Base-by-base conservation (phyloP, 257 asterid species). In the Przewalskia tangutica region DNA sequence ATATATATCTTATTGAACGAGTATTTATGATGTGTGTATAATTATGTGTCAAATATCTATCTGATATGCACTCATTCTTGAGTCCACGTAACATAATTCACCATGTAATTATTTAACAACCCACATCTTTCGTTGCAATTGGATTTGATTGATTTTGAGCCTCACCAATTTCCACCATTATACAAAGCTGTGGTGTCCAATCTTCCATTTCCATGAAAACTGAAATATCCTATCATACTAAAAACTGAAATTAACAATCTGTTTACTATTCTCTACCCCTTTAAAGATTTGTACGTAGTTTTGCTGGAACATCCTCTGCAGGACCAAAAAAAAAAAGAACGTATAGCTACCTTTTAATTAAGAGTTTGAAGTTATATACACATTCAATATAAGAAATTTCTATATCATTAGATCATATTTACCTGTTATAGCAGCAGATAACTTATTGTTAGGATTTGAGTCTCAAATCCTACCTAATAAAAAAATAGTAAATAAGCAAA, bases 171-270 rank as follows among this genome's bases (percentile, higher is more conserved):
- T 83, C 70, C 81, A 82, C 77, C 87, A 84, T 48, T 84, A 83
- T 84, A 77, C 73, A 73, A 80, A 77, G 46, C 46, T 85, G 50
- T 87, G 89, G 71, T 85, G 87, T 82, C 90, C 83, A 85, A 85
- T 86, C 86, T 23, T 83, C 85, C 85, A 76, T 78, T 85, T 27
- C 32, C 32, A 27, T 27, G 32, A 27, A 27, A 27, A 27, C 32
- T 27, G 85, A 62, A 40, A 62, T 27, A 80, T 62, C 77, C 70
- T 86, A 70, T 82, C 87, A 63, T 56, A 84, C 87, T 55, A 73
- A 58, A 75, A 63, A n/a, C 56, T 76, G 48, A 84, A 85, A n/a
- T n/a, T n/a, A n/a, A 62, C 53, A 36, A 75, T 86, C 83, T 38
- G 54, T 62, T 59, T 17, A 55, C 55, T 63, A 81, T 81, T 51